These are phyloP conservation scores for Chrysanthemum lavandulifolium DNA, from an alignment of 129 eudicot genomes.

Conservation along the genomic window DNA sequence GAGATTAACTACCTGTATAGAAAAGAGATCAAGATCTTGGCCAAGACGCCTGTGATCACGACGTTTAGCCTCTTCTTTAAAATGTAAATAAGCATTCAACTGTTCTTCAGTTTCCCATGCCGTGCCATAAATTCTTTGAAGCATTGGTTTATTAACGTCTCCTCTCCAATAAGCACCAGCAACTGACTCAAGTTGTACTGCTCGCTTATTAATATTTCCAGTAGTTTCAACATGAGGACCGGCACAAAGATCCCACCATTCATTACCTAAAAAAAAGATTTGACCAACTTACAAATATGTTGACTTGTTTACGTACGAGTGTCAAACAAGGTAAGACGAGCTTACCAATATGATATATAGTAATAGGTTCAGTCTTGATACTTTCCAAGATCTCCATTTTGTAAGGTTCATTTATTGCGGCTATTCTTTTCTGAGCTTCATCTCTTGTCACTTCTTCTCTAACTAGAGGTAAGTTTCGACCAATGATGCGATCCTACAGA, in stretches of 20 bases:
- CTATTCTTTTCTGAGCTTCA: conserved; percentile 81
- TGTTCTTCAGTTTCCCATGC: conserved; percentile 99
- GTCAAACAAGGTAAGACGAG: conserved; percentile 13
- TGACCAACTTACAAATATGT: background rate
- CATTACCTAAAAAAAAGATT: conserved; percentile 52
- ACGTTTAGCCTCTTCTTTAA: conserved; percentile 94
- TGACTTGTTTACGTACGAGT: background rate
- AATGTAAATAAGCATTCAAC: conserved; percentile 81
- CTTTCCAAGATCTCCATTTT: conserved; percentile 84
- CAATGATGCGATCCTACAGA: conserved; percentile 95
- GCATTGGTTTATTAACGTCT: conserved; percentile 88
- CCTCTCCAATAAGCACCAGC: conserved; percentile 99
- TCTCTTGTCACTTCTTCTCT: conserved; percentile 97
- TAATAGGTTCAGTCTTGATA: conserved; percentile 87
- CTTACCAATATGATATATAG: conserved; percentile 92
- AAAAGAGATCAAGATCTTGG: conserved; percentile 97
- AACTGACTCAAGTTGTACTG: conserved; percentile 91
- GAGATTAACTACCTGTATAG: conserved; percentile 67
- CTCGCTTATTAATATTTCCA: conserved; percentile 80
- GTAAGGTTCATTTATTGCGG: conserved; percentile 87
- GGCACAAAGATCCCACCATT: conserved; percentile 99
- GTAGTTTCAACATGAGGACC: conserved; percentile 99
- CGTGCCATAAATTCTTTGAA: conserved; percentile 96
- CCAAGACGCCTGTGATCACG: conserved; percentile 99
- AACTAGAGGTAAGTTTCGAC: conserved; percentile 74